These are phyloP conservation scores for Punctularia strigosozonata DNA, from an alignment of 768 basidiomycete genomes.

Conservation along the genomic window DNA sequence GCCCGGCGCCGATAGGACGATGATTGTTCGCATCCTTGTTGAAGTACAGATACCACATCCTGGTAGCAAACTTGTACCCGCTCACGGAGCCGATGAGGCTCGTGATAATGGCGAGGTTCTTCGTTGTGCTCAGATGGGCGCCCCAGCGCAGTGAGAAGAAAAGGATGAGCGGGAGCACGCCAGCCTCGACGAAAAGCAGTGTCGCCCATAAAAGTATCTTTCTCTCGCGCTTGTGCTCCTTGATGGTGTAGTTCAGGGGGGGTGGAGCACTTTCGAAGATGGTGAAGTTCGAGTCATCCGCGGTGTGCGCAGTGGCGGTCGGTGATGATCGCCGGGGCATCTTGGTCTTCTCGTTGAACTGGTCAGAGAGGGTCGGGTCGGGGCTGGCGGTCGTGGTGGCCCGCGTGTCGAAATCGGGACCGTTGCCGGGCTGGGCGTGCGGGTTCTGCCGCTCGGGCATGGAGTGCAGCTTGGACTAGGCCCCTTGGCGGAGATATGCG, in stretches of 20 bases:
- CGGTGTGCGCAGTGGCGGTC: too few species aligned
- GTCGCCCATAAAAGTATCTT: slow-evolving; percentile 15
- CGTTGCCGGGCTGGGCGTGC: too few species aligned
- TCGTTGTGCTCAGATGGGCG: slow-evolving; percentile 16
- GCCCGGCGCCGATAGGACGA: slow-evolving; percentile 16
- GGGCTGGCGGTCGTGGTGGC: too few species aligned
- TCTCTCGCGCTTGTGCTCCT: slow-evolving; percentile 10
- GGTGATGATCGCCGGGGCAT: too few species aligned
- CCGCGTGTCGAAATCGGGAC: too few species aligned
- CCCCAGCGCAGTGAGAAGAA: slow-evolving; percentile 19
- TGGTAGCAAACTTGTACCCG: slow-evolving; percentile 16
- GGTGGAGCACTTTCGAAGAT: slow-evolving; percentile 14
- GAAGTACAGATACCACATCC: slow-evolving; percentile 16
- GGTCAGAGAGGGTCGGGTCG: too few species aligned
- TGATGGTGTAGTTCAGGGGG: slow-evolving; percentile 16
- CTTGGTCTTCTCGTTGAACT: too few species aligned
- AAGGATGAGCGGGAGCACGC: slow-evolving; percentile 18
- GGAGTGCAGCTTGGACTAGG: too few species aligned
- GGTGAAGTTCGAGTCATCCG: too few species aligned
- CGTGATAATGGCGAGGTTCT: slow-evolving; percentile 21
- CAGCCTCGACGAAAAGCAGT: slow-evolving; percentile 18
- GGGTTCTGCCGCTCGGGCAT: too few species aligned
- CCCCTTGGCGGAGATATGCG: too few species aligned
- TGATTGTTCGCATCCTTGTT: slow-evolving; percentile 11
- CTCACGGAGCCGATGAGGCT: slow-evolving; percentile 18